phyloP scores from a whole-genome alignment of 1,284 basidiomycete genomes.

The Hortiboletus rubellus region DNA sequence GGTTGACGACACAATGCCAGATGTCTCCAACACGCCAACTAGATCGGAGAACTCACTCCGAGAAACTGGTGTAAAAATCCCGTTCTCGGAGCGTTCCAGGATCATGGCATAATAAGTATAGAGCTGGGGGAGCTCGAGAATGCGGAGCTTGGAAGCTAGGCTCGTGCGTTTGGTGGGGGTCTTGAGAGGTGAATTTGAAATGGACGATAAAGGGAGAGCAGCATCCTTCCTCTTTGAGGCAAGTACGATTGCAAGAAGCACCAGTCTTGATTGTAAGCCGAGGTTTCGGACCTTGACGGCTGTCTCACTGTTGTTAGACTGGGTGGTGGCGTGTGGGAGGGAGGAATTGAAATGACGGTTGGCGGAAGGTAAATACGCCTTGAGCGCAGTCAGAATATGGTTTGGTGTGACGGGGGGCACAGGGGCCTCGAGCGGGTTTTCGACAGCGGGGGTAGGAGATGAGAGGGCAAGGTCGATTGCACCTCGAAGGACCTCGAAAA shows the following conservation, averaged over 20 bases:
- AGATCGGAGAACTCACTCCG: constrained; percentile 76
- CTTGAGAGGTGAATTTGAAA: constrained; percentile 36
- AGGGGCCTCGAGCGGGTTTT: constrained; percentile 44
- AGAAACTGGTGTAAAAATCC: constrained; percentile 62
- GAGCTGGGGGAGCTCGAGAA: constrained; percentile 58
- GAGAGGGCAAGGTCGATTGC: constrained; percentile 68
- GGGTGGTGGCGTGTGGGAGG: constrained; percentile 15
- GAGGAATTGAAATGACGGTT: constrained; percentile 26
- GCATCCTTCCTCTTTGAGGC: constrained; percentile 61
- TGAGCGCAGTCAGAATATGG: constrained; percentile 67
- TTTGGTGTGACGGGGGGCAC: constrained; percentile 55
- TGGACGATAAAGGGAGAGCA: constrained; percentile 49
- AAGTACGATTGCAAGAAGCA: constrained; percentile 61
- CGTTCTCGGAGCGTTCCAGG: constrained; percentile 54
- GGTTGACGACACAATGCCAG: constrained; percentile 56
- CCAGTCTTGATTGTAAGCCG: constrained; percentile 70
- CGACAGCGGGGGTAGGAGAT: constrained; percentile 18
- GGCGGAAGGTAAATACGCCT: constrained; percentile 60
- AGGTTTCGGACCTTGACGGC: constrained; percentile 63
- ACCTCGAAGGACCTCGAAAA: constrained; percentile 75
- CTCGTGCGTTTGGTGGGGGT: constrained; percentile 57
- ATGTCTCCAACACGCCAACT: constrained; percentile 67
- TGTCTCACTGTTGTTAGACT: constrained; percentile 57
- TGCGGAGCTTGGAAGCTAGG: constrained; percentile 32
- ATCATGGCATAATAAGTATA: constrained; percentile 63